These are phyloP conservation scores for Calocera cornea DNA, from an alignment of 768 basidiomycete species.

Conservation along the genomic window DNA sequence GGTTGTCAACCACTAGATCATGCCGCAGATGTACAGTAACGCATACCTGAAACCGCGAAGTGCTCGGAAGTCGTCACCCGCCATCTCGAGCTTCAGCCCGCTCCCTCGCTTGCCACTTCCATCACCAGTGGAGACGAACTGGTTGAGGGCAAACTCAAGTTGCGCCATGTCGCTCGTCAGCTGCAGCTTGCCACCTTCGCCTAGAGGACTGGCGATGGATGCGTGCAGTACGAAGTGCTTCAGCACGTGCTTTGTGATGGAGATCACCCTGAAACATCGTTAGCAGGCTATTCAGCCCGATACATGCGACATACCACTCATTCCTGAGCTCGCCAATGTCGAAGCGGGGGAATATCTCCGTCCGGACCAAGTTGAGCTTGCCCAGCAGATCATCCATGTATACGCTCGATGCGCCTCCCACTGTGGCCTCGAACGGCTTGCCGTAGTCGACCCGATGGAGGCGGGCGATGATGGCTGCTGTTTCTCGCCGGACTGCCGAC, in stretches of 20 bases:
- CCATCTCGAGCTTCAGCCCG: slow-evolving; percentile 50
- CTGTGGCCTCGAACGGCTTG: slow-evolving; percentile 51
- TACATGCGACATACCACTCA: slow-evolving; percentile 45
- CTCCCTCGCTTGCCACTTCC: slow-evolving; percentile 22
- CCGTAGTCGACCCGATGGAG: slow-evolving; percentile 78
- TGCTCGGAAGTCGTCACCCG: slow-evolving; percentile 78
- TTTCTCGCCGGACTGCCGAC: slow-evolving; percentile 62
- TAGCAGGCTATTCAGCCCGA: neutral
- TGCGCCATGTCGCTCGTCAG: slow-evolving; percentile 93
- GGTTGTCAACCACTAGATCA: neutral
- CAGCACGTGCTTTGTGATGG: slow-evolving; percentile 66
- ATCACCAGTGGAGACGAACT: slow-evolving; percentile 42
- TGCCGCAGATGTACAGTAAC: neutral
- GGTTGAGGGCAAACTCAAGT: slow-evolving; percentile 80
- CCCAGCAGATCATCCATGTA: slow-evolving; percentile 91
- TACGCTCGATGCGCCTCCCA: slow-evolving; percentile 53
- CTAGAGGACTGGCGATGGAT: slow-evolving; percentile 82
- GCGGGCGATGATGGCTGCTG: slow-evolving; percentile 61
- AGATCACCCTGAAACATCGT: slow-evolving; percentile 35
- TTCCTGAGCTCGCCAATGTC: slow-evolving; percentile 54
- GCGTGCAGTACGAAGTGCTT: slow-evolving; percentile 82
- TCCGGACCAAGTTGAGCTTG: slow-evolving; percentile 69
- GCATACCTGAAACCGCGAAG: slow-evolving; percentile 75
- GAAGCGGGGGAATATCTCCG: slow-evolving; percentile 60
- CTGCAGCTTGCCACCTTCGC: slow-evolving; percentile 87